Evolutionary conservation across 495 filamentous ascomycete genomes (phyloP).

Genomic region (Penicillium daleae): DNA sequence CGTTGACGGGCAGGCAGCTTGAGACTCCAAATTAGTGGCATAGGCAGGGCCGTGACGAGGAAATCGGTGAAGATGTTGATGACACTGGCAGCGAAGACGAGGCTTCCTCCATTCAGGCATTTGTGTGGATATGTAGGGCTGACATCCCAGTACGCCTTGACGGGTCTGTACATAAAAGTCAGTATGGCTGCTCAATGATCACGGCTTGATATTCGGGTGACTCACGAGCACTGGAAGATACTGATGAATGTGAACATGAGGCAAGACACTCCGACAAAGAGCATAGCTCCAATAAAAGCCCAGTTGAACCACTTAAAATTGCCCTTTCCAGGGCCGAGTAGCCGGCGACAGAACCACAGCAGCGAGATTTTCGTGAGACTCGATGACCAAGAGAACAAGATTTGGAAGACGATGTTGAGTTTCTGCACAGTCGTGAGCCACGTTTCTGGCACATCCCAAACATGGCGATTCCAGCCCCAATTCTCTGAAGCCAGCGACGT

Average conservation of each 20-base stretch:
- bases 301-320: slow-evolving; percentile 41
- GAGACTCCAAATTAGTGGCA: slow-evolving; percentile 60
- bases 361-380: slow-evolving; percentile 61
- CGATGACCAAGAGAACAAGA: slow-evolving; percentile 57
- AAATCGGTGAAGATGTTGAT: slow-evolving; percentile 66
- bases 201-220: slow-evolving; percentile 2
- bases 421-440: slow-evolving; percentile 42
- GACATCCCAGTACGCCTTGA: slow-evolving; percentile 57
- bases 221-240: slow-evolving; percentile 62
- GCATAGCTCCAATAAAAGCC: slow-evolving; percentile 48
- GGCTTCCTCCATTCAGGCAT: slow-evolving; percentile 55
- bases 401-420: slow-evolving; percentile 55
- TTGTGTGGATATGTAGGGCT: slow-evolving; percentile 36
- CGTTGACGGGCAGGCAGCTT: slow-evolving; percentile 58
- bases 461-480: slow-evolving; percentile 60
- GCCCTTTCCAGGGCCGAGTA: slow-evolving; percentile 47
- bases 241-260: slow-evolving; percentile 52
- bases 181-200: not conserved
- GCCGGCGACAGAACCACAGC: slow-evolving; percentile 59
- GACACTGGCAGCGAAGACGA: slow-evolving; percentile 57
- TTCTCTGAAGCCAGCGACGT: slow-evolving; percentile 45
- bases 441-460: slow-evolving; percentile 52
- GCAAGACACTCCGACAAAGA: slow-evolving; percentile 48
- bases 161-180: slow-evolving; percentile 44
- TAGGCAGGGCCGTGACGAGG: slow-evolving; percentile 58